A percentile compares a stretch with the other conserved stretches of the same genome.
These are phyloP conservation scores for Mycena metata DNA, from an alignment of 768 basidiomycete genomes.

Conservation along the genomic window DNA sequence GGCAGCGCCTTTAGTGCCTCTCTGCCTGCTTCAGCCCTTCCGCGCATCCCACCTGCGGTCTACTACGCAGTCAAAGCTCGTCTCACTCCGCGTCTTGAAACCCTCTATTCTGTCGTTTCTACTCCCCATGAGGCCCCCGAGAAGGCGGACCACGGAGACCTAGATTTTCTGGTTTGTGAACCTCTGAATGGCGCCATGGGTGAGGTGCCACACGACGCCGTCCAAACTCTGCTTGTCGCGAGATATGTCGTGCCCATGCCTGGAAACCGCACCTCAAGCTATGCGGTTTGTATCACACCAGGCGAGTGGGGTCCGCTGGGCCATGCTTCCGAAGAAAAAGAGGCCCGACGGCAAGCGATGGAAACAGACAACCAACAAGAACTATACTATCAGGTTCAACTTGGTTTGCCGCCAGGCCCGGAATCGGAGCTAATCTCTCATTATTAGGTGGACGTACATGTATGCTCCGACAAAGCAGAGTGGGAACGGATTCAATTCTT, in stretches of 20 bases:
- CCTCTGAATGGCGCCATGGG: slow-evolving; percentile 49
- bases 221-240: slow-evolving; percentile 62
- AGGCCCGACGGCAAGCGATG: slow-evolving; percentile 40
- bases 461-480: slow-evolving; percentile 65
- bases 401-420: neutral
- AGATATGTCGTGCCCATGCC: slow-evolving; percentile 59
- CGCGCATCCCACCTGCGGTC: slow-evolving; percentile 69
- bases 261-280: slow-evolving; percentile 73
- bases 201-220: slow-evolving; percentile 51
- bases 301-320: slow-evolving; percentile 56
- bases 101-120: slow-evolving; percentile 64
- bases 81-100: slow-evolving; percentile 55
- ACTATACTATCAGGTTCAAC: slow-evolving; percentile 58
- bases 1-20: slow-evolving; percentile 73
- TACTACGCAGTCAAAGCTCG: slow-evolving; percentile 67
- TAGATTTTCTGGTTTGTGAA: slow-evolving; percentile 74
- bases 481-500: slow-evolving; percentile 67
- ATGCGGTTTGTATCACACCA: slow-evolving; percentile 62
- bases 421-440: neutral
- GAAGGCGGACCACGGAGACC: slow-evolving; percentile 75
- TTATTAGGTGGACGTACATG: slow-evolving; percentile 71
- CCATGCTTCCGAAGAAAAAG: slow-evolving; percentile 49
- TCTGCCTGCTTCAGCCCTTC: slow-evolving; percentile 63
- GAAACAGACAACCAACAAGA: slow-evolving; percentile 42
- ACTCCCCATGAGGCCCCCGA: slow-evolving; percentile 75